Evolutionary conservation across 2,329 filamentous ascomycete species (phyloP), one percentile per base, ranked within the genome.

Genomic region (Blumeria graminis): DNA sequence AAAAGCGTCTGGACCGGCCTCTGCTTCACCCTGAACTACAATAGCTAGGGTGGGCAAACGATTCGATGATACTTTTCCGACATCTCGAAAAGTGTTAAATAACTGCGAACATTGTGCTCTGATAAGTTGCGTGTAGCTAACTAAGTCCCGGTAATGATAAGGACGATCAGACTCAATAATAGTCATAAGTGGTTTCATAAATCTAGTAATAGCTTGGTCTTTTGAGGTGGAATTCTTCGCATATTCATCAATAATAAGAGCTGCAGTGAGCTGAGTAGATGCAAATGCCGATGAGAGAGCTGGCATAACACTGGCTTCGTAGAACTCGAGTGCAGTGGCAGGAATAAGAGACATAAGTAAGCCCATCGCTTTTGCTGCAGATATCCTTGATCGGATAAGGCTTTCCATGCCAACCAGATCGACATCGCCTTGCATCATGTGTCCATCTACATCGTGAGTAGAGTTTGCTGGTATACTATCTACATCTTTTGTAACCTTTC

Each of bases 351-450:
- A 80, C 71, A 98, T 85, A 45, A 93, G 76, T 61, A 86, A 76
- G 36, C 90, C 92, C 68, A 98, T 80, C 1, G 92, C 92, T 64
- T 78, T 81, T 18, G 90, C 86, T 11, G 89, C 86, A 58, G 80
- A 84, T n/a, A 93, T 82, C 62, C 90, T 85, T 7, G 89, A 94
- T 59, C 90, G 81, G 54, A 96, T 80, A 68, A 98, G 78, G 6
- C 82, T 82, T 58, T 98, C 92, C 63, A 84, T 78, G 35, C 92
- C 89, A 32, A 98, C 89, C 45, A 98, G 74, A 65, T 98, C 93
- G 51, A 96, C 82, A 64, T 98, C 93, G 55, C 93, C 92, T 66
- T 90, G 86, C 73, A 98, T 88, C 83, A 98, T 95, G 62, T 94
- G 89, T 9, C 89, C 92, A 67, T 98, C 92, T 16, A 98, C 87